Conservation (phyloP, 1,284 basidiomycete species). For the Sanghuangporus sanghuang region DNA sequence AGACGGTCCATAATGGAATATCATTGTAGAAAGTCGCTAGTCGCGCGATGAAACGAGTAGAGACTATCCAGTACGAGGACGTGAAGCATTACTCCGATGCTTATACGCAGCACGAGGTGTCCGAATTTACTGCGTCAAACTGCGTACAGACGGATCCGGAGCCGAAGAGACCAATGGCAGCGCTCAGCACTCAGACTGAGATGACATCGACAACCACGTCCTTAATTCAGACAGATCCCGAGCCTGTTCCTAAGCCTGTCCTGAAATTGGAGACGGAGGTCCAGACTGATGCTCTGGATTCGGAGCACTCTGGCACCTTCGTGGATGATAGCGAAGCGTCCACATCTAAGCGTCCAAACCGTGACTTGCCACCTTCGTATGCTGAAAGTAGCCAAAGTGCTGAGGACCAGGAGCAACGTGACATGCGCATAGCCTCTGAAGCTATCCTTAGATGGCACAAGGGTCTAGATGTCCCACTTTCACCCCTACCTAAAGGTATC, state of each 20-base stretch:
- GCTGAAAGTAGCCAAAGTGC: constrained; percentile 39
- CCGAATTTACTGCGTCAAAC: constrained; percentile 38
- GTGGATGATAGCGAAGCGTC: constrained; percentile 46
- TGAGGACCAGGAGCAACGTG: constrained; percentile 43
- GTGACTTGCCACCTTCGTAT: constrained; percentile 68
- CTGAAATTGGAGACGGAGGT: constrained; percentile 16
- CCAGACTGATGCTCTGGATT: constrained; percentile 44
- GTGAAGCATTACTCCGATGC: constrained; percentile 66
- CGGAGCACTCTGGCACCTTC: constrained; percentile 34
- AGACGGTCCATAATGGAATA: constrained; percentile 4
- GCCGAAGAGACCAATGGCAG: constrained; percentile 21
- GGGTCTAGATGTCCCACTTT: constrained; percentile 48
- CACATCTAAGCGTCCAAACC: constrained; percentile 48
- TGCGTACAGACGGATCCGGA: constrained; percentile 35
- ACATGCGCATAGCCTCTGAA: constrained; percentile 50
- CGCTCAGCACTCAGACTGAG: constrained; percentile 29
- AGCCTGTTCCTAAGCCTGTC: constrained; percentile 30
- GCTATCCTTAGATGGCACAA: constrained; percentile 65
- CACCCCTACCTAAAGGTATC: constrained; percentile 45
- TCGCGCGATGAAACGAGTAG: constrained; percentile 43
- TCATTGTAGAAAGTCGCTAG: constrained; percentile 54
- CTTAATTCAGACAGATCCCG: constrained; percentile 29
- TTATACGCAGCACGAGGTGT: constrained; percentile 58
- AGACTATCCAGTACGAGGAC: constrained; percentile 55
- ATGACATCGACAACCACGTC: constrained; percentile 17